These are phyloP conservation scores for Simmondsia chinensis DNA, from an alignment of 148 eudicot genomes.

Conservation along the genomic window DNA sequence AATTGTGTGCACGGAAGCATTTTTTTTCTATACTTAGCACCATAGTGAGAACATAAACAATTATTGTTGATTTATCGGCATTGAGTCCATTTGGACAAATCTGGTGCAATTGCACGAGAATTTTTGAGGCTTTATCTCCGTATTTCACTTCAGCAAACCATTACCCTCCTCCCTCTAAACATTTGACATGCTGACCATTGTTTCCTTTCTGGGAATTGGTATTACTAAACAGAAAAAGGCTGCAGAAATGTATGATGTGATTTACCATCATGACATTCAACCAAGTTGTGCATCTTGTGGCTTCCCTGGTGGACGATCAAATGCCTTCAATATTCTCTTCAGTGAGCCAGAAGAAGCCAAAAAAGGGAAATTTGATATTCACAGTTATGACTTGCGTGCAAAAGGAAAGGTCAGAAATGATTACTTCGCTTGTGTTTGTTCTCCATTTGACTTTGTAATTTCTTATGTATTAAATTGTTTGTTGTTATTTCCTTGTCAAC, in stretches of 20 bases:
- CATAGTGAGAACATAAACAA: too few species aligned
- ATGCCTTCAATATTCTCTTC: slow-evolving; percentile 38
- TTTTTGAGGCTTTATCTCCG: too few species aligned
- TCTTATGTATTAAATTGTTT: too few species aligned
- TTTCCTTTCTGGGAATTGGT: slow-evolving; percentile 4
- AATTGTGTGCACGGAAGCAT: too few species aligned
- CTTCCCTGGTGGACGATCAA: slow-evolving; percentile 22
- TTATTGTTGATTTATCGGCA: too few species aligned
- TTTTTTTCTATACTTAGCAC: too few species aligned
- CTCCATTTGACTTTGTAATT: not conserved
- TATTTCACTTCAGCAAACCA: too few species aligned
- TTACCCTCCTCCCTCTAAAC: not conserved
- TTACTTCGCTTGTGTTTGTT: not conserved
- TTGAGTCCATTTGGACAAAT: too few species aligned
- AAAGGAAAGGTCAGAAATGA: slow-evolving; percentile 42
- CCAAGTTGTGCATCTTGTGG: slow-evolving; percentile 29
- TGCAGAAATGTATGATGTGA: slow-evolving; percentile 40
- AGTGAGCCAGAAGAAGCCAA: slow-evolving; percentile 23
- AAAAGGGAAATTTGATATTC: slow-evolving; percentile 20
- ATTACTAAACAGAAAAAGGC: slow-evolving; percentile 36
- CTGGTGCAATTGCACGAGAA: too few species aligned
- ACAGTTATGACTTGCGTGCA: slow-evolving; percentile 23
- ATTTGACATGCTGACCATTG: not conserved
- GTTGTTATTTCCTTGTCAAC: too few species aligned
- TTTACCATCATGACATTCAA: slow-evolving; percentile 19